phyloP scores from a whole-genome alignment of 2,329 filamentous ascomycete genomes.

The Cadophora luteo-olivacea region DNA sequence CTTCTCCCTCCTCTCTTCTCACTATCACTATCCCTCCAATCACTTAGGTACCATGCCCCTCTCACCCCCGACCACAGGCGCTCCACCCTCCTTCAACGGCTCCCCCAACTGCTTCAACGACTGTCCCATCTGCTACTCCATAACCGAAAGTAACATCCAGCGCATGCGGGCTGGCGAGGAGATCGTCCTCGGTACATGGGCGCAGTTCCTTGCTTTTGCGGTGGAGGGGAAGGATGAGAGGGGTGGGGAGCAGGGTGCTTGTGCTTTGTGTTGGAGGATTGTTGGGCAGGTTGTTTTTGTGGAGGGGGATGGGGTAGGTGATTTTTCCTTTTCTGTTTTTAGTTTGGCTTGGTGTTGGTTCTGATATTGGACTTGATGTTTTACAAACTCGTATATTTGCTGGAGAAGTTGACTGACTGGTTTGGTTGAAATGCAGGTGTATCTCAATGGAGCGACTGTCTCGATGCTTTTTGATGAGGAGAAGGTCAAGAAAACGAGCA shows the following conservation, averaged over 20 bases:
- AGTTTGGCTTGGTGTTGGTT: neutral
- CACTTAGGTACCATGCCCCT: neutral
- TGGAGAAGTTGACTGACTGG: neutral
- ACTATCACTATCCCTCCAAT: neutral
- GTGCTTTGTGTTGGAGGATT: neutral
- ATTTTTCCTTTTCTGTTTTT: neutral
- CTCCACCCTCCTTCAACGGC: neutral
- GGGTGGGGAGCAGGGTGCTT: neutral
- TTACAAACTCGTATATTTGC: no score
- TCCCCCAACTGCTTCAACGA: neutral
- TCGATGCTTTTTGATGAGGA: neutral
- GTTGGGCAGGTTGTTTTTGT: neutral
- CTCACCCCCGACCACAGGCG: neutral
- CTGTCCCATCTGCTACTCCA: neutral
- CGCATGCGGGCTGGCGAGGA: neutral
- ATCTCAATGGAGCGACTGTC: neutral
- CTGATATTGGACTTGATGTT: neutral
- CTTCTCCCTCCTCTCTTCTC: no score
- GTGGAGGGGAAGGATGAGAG: neutral
- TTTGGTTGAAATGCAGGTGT: neutral
- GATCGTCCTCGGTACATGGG: neutral
- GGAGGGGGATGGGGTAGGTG: neutral
- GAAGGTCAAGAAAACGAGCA: neutral
- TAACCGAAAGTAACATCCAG: neutral
- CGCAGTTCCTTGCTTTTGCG: neutral